A percentile compares a stretch with the other conserved stretches of the same genome.
Evolutionary conservation across 108 stramenopile species (phyloP).

Genomic region (Cyclostephanos tholiformis): DNA sequence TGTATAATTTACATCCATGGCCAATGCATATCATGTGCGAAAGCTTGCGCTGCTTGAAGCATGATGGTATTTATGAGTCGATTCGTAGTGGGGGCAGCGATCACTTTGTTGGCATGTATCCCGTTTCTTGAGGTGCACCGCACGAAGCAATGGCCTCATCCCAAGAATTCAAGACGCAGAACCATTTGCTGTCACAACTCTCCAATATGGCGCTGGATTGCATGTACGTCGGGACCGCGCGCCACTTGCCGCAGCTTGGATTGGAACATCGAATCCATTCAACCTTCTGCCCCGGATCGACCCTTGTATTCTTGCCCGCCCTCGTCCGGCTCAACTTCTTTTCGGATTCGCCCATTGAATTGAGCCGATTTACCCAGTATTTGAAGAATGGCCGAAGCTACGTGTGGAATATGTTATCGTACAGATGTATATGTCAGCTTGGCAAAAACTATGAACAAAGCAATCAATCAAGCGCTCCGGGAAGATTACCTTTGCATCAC

Average conservation of each 20-base stretch:
- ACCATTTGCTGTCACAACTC: conserved; percentile 73
- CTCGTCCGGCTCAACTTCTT: conserved; percentile 37
- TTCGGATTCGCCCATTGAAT: conserved; percentile 47
- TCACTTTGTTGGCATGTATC: conserved; percentile 35
- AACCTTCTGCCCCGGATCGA: conserved; percentile 36
- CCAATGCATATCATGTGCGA: conserved; percentile 18
- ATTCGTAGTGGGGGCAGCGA: neutral
- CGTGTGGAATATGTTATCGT: neutral
- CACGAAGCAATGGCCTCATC: conserved; percentile 86
- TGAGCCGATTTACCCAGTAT: conserved; percentile 49
- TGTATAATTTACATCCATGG: neutral
- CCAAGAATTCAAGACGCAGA: conserved; percentile 91
- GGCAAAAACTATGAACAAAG: neutral
- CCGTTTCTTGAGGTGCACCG: conserved; percentile 84
- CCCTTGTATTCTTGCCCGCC: conserved; percentile 42
- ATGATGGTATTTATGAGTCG: conserved; percentile 1
- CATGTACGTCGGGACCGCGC: conserved; percentile 74
- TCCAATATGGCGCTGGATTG: conserved; percentile 75
- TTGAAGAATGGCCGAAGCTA: conserved; percentile 48
- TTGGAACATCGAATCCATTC: conserved; percentile 90
- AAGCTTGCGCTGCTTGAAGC: conserved; percentile 2
- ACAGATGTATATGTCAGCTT: neutral
- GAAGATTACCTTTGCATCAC: conserved; percentile 40
- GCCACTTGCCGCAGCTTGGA: conserved; percentile 85
- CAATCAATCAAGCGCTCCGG: neutral